Percentiles rank a stretch among this genome's conserved stretches.
These are phyloP conservation scores for Psilocybe mexicana DNA, from an alignment of 1,284 basidiomycete species.

Conservation along the genomic window DNA sequence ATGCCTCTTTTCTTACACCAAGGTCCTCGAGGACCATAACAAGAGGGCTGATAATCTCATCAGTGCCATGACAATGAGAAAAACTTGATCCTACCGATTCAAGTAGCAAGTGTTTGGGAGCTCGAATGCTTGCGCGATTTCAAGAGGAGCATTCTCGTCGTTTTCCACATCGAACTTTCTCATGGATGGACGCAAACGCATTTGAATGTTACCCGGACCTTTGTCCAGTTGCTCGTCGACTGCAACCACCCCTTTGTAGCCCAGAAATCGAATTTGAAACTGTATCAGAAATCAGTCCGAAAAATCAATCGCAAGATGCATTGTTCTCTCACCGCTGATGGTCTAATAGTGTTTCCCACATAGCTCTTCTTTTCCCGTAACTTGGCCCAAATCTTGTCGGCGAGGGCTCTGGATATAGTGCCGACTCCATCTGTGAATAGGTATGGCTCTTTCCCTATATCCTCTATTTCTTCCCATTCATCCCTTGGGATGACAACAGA, in stretches of 20 bases:
- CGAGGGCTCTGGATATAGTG: constrained; percentile 65
- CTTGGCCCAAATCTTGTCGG: constrained; percentile 55
- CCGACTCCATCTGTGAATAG: constrained; percentile 77
- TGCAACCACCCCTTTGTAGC: constrained; percentile 75
- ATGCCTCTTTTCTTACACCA: constrained; percentile 52
- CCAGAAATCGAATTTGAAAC: constrained; percentile 79
- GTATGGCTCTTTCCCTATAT: constrained; percentile 42
- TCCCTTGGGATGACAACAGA: constrained; percentile 55
- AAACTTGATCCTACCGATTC: constrained; percentile 49
- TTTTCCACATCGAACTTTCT: constrained; percentile 64
- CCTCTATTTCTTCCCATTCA: constrained; percentile 62
- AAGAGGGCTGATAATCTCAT: constrained; percentile 46
- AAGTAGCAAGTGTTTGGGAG: constrained; percentile 58
- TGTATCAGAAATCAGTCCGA: constrained; percentile 24
- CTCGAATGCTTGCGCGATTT: constrained; percentile 67
- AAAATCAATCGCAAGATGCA: constrained; percentile 12
- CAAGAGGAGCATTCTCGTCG: constrained; percentile 57
- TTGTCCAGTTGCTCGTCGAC: constrained; percentile 56
- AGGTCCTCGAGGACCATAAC: constrained; percentile 73
- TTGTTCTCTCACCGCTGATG: constrained; percentile 55
- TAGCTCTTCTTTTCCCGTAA: constrained; percentile 47
- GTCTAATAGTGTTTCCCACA: constrained; percentile 38
- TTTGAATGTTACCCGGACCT: constrained; percentile 40
- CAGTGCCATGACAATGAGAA: neutral
- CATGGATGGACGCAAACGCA: constrained; percentile 73